Base-by-base conservation (phyloP, 495 filamentous ascomycete genomes). In the Lasiosphaeriaceae sp. region DNA sequence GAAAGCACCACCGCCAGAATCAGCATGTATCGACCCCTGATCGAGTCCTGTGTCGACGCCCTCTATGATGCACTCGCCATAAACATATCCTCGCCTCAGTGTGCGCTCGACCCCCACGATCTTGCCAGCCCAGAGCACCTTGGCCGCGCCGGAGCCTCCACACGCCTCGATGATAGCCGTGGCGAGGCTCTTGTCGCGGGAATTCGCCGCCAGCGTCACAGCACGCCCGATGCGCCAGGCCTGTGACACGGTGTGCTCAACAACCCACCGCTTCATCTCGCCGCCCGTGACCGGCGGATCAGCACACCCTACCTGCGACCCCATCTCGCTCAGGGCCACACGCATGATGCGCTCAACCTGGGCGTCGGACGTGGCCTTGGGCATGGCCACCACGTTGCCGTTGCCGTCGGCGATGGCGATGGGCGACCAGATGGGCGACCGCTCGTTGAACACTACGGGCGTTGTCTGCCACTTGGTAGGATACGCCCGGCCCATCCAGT, bases 51-150 rank as follows among this genome's bases (percentile, higher is more conserved):
- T 31, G 20, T 69, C 74, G n/a, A 69, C 67, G 1, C 70, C 78
- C 34, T 78, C 75, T 54, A 84, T 77, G n/a, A 78, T 71, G 58
- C 78, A 78, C 65, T 74, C 75, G 11, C 76, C 82, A 63, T 79
- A 80, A 39, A 75, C 69, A 59, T 81, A 80, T 19, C 83, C 83
- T 72, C 71, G 82, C 44, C 68, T 68, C 53, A 87, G 60, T 3
- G 74, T 77, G 11, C 82, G 66, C 58, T 83, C 77, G 0, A 87
- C 84, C 11, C 74, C 76, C 0, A 80, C 75, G 47, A 86, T 82
- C 66, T 87, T 87, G 11, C 84, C 84, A 54, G 80, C 76, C 60
- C 80, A 85, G 4, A 86, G 63, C 17, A 86, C 75, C 52, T 70
- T 77, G 0, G 75, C 82, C 8, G 75, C 73, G 19, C 77, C 71